Conservation (phyloP, 1,139 yeast genomes). For the Pichia norvegensis region DNA sequence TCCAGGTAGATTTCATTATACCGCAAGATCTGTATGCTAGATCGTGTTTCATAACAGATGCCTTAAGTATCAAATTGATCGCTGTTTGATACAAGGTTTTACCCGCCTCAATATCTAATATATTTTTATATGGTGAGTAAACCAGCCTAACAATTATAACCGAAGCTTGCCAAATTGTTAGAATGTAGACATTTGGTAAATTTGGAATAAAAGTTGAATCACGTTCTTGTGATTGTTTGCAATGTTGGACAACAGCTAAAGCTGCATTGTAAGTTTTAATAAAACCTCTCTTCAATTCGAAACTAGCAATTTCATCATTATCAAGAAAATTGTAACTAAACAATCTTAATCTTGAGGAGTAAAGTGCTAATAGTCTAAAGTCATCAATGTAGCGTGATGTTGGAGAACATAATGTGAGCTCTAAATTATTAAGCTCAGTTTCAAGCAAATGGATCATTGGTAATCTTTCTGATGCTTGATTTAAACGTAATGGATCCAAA, state of each 20-base stretch:
- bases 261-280: conserved; percentile 77
- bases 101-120: conserved; percentile 67
- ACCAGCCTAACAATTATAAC: conserved; percentile 72
- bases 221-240: conserved; percentile 50
- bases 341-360: conserved; percentile 70
- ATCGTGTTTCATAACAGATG: conserved; percentile 84
- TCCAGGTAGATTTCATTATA: conserved; percentile 93
- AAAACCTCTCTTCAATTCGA: conserved; percentile 67
- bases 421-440: conserved; percentile 69
- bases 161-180: conserved; percentile 87
- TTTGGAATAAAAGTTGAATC: conserved; percentile 62
- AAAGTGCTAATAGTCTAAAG: conserved; percentile 57
- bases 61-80: conserved; percentile 60
- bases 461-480: conserved; percentile 59
- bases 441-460: conserved; percentile 66
- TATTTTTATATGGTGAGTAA: conserved; percentile 62
- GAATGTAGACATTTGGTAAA: conserved; percentile 74
- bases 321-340: conserved; percentile 77
- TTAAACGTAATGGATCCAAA: conserved; percentile 58
- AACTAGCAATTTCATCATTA: conserved; percentile 42
- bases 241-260: conserved; percentile 59
- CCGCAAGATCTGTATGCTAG: conserved; percentile 90
- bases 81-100: conserved; percentile 65
- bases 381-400: conserved; percentile 45
- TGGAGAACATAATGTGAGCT: conserved; percentile 37